Evolutionary conservation across 1,139 yeast species (phyloP).

Genomic region (Yamadazyma trypodendri): DNA sequence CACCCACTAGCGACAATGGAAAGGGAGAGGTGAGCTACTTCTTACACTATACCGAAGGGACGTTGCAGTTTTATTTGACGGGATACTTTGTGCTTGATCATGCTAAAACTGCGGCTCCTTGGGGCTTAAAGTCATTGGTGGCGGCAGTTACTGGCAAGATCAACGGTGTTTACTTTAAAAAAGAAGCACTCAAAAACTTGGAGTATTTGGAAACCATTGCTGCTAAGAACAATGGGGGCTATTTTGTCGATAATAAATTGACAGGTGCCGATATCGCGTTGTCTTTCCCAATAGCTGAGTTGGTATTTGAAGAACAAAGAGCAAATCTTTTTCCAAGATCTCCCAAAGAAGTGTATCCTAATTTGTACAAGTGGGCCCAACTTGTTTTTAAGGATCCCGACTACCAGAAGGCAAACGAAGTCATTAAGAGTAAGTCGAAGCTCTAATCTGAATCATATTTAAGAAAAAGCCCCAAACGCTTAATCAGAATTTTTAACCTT

Average conservation of each 20-base stretch:
- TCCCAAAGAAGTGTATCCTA: conserved; percentile 20
- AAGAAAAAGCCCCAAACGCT: too few species aligned
- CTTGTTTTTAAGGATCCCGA: conserved; percentile 19
- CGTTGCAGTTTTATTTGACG: conserved; percentile 35
- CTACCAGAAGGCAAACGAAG: conserved; percentile 21
- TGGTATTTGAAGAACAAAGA: conserved; percentile 19
- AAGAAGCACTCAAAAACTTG: conserved; percentile 26
- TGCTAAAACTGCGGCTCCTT: conserved; percentile 33
- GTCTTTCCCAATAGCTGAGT: conserved; percentile 31
- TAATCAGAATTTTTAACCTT: too few species aligned
- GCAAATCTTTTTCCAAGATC: conserved; percentile 8
- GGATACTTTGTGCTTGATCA: conserved; percentile 26
- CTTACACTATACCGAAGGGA: conserved; percentile 41
- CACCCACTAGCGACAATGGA: conserved; percentile 25
- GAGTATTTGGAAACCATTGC: conserved; percentile 31
- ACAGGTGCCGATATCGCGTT: conserved; percentile 42
- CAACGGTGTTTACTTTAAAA: conserved; percentile 26
- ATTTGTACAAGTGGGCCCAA: conserved; percentile 26
- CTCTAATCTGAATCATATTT: too few species aligned
- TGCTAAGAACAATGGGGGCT: conserved; percentile 26
- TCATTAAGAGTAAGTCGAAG: conserved; percentile 14
- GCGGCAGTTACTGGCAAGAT: conserved; percentile 23
- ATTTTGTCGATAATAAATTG: conserved; percentile 37
- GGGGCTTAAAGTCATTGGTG: conserved; percentile 25
- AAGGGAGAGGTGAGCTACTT: conserved; percentile 32